Evolutionary conservation across 192 early-diverging fungal genomes (phyloP).

Genomic region (Thamnidium elegans): DNA sequence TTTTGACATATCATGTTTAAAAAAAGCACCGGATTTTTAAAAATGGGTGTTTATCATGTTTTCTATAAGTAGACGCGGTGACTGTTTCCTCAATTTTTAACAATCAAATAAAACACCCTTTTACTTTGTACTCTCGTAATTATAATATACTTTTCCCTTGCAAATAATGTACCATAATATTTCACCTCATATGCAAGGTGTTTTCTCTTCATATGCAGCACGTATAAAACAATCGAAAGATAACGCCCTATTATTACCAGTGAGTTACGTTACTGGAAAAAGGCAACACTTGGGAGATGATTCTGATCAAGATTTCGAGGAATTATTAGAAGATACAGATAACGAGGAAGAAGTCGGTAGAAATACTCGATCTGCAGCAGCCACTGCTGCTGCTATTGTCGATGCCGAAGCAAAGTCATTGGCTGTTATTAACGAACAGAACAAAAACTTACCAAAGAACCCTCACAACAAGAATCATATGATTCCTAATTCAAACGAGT

Average conservation of each 20-base stretch:
- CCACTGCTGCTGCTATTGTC: slow-evolving; percentile 18
- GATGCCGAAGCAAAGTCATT: slow-evolving; percentile 10
- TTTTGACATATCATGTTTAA: no score
- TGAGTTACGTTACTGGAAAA: slow-evolving; percentile 33
- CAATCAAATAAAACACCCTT: no score
- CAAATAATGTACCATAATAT: no score
- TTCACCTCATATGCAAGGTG: slow-evolving; percentile 28
- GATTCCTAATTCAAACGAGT: slow-evolving; percentile 39
- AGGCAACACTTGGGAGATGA: slow-evolving; percentile 34
- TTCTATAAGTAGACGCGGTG: no score
- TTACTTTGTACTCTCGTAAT: no score
- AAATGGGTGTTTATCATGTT: no score
- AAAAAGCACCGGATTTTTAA: no score
- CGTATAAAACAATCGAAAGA: slow-evolving; percentile 49
- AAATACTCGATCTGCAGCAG: not conserved
- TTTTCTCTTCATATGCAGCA: slow-evolving; percentile 48
- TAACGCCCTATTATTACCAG: slow-evolving; percentile 48
- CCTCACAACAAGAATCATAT: slow-evolving; percentile 33
- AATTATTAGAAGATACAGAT: slow-evolving; percentile 31
- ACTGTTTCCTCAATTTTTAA: no score
- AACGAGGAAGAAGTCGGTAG: slow-evolving; percentile 7
- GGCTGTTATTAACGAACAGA: not conserved
- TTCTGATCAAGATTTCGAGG: slow-evolving; percentile 48
- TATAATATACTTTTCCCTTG: no score
- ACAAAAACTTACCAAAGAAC: slow-evolving; percentile 9